Base-by-base conservation (phyloP, 495 filamentous ascomycete genomes). In the Aspergillus affinis region DNA sequence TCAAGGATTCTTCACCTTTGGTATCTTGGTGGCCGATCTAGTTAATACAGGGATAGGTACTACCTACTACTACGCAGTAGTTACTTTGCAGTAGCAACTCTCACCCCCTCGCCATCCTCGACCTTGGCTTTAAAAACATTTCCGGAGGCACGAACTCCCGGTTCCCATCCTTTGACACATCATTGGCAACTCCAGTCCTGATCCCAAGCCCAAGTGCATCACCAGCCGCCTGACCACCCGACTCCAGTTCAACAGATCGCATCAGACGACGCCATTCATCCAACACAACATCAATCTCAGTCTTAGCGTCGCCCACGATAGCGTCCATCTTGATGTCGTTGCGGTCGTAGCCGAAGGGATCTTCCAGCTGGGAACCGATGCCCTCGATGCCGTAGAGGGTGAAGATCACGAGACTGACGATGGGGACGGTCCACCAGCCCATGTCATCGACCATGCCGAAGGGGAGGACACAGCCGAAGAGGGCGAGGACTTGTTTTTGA, bases 261-360 rank as follows among this genome's bases (percentile, higher is more conserved):
- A 62, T 63, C 29, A 53, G 49, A 8, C 54, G 77, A 58, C 77
- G 81, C 88, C 88, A 92, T 59, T 88, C 86, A 0, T 80, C 76
- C 2, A 91, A 63, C 51, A 90, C 71, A 19, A 86, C 86, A 53
- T 82, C 77, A 29, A 88, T 79, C 73, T 92, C 89, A 44, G 72
- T 79, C 55, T 84, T 77, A 44, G 83, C 75, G 67, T 92, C 89
- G 50, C 87, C 84, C 8, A 88, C 84, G 57, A 91, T 84, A 12
- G 81, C 87, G 67, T 91, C 89, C 82, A 91, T 89, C 67, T 89
- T 89, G 72, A 92, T 91, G 69, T 91, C 89, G 58, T 90, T 90
- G 61, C 82, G 82, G 61, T 90, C 88, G 61, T 85, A 83, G 7
- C 89, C 88, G 69, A 92, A 91, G 0, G 89, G 89, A 66, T 92